A percentile compares a stretch with the other conserved stretches of the same genome.
Conservation (phyloP, 2,329 filamentous ascomycete species). For the Alternaria sp. region DNA sequence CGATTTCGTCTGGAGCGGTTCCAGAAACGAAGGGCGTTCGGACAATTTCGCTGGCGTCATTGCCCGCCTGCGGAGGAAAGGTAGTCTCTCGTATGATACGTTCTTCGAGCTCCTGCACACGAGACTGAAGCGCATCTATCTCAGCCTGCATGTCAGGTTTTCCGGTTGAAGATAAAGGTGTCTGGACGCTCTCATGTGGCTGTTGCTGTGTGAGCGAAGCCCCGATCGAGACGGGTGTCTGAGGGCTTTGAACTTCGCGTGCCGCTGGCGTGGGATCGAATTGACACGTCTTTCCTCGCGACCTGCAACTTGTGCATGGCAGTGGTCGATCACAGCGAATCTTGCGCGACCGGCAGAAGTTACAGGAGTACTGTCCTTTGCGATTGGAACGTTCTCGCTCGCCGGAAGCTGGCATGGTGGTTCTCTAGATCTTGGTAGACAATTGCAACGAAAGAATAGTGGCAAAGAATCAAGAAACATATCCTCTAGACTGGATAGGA, state of each 20-base stretch:
- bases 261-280: slow-evolving; percentile 6
- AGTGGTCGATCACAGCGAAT: slow-evolving; percentile 34
- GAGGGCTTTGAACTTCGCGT: background rate
- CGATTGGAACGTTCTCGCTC: background rate
- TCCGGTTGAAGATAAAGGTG: background rate
- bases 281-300: slow-evolving; percentile 26
- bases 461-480: background rate
- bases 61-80: background rate
- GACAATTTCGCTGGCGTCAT: background rate
- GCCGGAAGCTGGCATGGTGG: background rate
- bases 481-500: background rate
- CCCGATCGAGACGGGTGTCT: background rate
- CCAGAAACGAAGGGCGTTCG: background rate
- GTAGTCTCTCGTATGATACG: background rate
- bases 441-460: background rate
- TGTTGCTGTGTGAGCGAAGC: background rate
- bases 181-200: background rate
- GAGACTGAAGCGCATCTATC: background rate
- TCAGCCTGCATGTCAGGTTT: background rate
- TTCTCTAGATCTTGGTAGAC: background rate
- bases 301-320: slow-evolving; percentile 36
- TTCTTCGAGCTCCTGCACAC: background rate
- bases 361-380: slow-evolving; percentile 31
- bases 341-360: slow-evolving; percentile 35
- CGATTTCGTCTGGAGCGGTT: background rate